Evolutionary conservation across 805 yeast genomes (phyloP), one percentile per base, ranked within the genome.

Genomic region (Metschnikowia hibisci): DNA sequence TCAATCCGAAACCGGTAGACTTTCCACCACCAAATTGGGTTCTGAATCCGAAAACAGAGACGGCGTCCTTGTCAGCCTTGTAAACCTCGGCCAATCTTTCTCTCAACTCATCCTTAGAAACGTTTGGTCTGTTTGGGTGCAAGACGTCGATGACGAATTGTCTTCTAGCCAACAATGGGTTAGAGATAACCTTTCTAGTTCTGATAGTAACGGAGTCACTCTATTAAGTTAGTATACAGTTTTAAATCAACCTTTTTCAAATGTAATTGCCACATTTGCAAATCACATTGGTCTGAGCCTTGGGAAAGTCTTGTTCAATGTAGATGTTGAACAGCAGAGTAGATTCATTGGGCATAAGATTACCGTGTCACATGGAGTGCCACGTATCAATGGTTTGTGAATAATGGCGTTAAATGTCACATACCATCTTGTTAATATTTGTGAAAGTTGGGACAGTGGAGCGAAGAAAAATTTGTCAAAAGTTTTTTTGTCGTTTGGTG

Each of bases 1-100:
- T 87, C 72, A 93, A 82, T 77, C 98, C 99, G 78, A 93, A 93
- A 73, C 99, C 99, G 58, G 96, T 84, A 58, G 99, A 87, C 78
- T 87, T 91, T 70, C 97, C 96, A 77, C 99, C 99, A 87, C 99
- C 99, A 76, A 80, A 93, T 77, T 88, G 95, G 66, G 98, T 93
- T 83, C 96, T 87, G 96, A 93, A 87, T 74, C 98, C 98, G 71
- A 93, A 93, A 63, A 91, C 99, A 57, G 98, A 90, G 56, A 87
- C 90, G 66, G 91, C 84, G 64, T 87, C 95, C 80, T 86, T 86
- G 67, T 86, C 95, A 67, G 89, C 77, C 80, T 86, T 86, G 93
- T 87, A 87, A 65, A 80, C 76, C 63, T 81, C 81, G 69, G 95
- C 87, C 66, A 87, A 80, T 74, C 80, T 85, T 75, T 86, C 98